phyloP scores from a whole-genome alignment of 2,329 filamentous ascomycete species.

The Apiospora aurea region DNA sequence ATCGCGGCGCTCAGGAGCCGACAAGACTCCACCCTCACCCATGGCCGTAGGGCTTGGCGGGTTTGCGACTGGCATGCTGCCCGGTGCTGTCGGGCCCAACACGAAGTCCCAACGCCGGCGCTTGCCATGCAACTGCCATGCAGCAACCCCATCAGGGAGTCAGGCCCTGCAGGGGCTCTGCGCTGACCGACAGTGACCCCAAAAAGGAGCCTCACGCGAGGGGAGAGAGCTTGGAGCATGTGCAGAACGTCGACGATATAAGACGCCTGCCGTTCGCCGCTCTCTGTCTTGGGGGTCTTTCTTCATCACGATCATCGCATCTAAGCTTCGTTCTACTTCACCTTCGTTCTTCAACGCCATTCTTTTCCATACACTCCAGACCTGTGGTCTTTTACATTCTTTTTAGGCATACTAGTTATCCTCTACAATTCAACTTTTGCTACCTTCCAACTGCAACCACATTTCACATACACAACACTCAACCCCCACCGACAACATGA shows the following conservation, averaged over 20 bases:
- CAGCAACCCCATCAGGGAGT: background rate
- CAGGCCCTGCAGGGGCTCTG: background rate
- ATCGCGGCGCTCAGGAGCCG: background rate
- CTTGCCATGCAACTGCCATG: no score
- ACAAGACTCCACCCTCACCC: background rate
- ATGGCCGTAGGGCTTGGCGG: conserved; percentile 17
- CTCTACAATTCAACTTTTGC: background rate
- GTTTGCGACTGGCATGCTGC: conserved; percentile 6
- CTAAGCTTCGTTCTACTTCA: conserved; percentile 21
- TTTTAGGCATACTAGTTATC: background rate
- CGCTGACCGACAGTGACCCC: background rate
- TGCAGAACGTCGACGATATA: background rate
- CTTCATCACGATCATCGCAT: conserved; percentile 23
- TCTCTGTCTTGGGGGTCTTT: background rate
- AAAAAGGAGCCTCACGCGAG: background rate
- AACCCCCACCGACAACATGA: conserved; percentile 12
- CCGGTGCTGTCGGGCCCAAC: background rate
- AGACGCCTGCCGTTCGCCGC: conserved; percentile 1
- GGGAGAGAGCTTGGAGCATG: no score
- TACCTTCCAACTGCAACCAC: background rate
- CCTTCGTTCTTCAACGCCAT: background rate
- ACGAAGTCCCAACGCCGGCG: background rate
- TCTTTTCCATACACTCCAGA: conserved; percentile 11
- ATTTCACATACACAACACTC: conserved; percentile 4
- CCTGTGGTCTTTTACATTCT: conserved; percentile 25